These are phyloP conservation scores for Talaromyces wortmannii DNA, from an alignment of 495 filamentous ascomycete species.

Conservation along the genomic window DNA sequence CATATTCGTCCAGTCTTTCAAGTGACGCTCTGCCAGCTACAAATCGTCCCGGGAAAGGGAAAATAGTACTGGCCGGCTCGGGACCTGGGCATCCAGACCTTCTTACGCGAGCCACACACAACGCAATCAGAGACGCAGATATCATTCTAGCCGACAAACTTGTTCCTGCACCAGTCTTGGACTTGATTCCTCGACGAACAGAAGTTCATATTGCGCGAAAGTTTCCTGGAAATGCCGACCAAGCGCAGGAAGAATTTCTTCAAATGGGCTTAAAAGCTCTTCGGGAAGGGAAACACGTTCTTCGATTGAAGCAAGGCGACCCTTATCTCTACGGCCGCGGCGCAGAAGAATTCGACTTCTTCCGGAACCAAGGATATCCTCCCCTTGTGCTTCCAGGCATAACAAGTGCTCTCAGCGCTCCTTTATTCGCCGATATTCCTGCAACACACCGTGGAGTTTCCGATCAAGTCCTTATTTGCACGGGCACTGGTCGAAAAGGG, in stretches of 20 bases:
- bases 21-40: constrained; percentile 6
- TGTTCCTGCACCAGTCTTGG: constrained; percentile 78
- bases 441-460: constrained; percentile 82
- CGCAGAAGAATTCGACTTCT: constrained; percentile 88
- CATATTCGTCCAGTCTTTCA: constrained; percentile 43
- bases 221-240: constrained; percentile 94
- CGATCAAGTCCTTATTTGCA: constrained; percentile 90
- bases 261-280: constrained; percentile 66
- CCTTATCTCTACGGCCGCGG: constrained; percentile 94
- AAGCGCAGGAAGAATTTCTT: constrained; percentile 88
- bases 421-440: constrained; percentile 83
- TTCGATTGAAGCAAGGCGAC: constrained; percentile 92
- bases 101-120: constrained; percentile 80
- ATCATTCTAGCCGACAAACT: constrained; percentile 94
- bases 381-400: constrained; percentile 82
- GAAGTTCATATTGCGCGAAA: constrained; percentile 90
- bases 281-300: constrained; percentile 65
- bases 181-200: constrained; percentile 84
- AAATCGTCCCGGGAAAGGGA: constrained; percentile 32
- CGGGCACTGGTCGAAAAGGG: constrained; percentile 92
- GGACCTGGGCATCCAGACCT: constrained; percentile 91
- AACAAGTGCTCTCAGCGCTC: constrained; percentile 78
- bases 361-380: constrained; percentile 60
- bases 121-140: constrained; percentile 77
- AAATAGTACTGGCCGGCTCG: constrained; percentile 85